These are phyloP conservation scores for Aureobasidium zeae DNA, from an alignment of 2,329 filamentous ascomycete genomes.

Conservation along the genomic window DNA sequence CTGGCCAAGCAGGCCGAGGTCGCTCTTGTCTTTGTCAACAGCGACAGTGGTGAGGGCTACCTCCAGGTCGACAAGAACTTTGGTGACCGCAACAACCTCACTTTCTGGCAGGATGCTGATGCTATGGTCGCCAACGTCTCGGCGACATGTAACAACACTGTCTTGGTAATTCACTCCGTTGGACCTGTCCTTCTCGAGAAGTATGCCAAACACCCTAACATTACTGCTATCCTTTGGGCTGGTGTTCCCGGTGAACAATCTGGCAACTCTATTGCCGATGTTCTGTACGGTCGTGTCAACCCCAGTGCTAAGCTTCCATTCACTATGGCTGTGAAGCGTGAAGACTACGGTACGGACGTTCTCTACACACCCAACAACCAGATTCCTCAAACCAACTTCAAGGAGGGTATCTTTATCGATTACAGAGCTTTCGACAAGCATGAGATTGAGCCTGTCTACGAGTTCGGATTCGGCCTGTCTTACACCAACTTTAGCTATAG, in stretches of 20 bases:
- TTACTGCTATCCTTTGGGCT: constrained; percentile 72
- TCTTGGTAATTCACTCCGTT: constrained; percentile 77
- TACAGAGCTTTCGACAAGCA: constrained; percentile 62
- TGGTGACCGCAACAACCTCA: constrained; percentile 41
- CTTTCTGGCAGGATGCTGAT: constrained; percentile 35
- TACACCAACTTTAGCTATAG: constrained; percentile 69
- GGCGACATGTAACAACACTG: constrained; percentile 67
- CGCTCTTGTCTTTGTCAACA: constrained; percentile 42
- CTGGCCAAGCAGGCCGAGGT: constrained; percentile 23
- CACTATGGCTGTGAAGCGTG: constrained; percentile 58
- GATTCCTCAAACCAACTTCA: constrained; percentile 60
- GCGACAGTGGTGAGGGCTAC: constrained; percentile 42
- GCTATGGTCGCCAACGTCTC: constrained; percentile 66
- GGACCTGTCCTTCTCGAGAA: constrained; percentile 67
- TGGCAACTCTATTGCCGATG: constrained; percentile 64
- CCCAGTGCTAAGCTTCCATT: constrained; percentile 67
- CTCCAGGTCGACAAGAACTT: constrained; percentile 35
- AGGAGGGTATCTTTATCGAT: constrained; percentile 69
- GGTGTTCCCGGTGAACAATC: constrained; percentile 72
- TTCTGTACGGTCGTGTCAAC: constrained; percentile 68
- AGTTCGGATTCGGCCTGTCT: constrained; percentile 68
- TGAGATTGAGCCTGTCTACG: constrained; percentile 57
- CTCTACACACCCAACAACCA: constrained; percentile 58
- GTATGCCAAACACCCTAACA: constrained; percentile 62
- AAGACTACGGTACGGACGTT: constrained; percentile 58